These are phyloP conservation scores for Cryptosporidium baileyi DNA, from an alignment of 169 alveolate species.

Conservation along the genomic window DNA sequence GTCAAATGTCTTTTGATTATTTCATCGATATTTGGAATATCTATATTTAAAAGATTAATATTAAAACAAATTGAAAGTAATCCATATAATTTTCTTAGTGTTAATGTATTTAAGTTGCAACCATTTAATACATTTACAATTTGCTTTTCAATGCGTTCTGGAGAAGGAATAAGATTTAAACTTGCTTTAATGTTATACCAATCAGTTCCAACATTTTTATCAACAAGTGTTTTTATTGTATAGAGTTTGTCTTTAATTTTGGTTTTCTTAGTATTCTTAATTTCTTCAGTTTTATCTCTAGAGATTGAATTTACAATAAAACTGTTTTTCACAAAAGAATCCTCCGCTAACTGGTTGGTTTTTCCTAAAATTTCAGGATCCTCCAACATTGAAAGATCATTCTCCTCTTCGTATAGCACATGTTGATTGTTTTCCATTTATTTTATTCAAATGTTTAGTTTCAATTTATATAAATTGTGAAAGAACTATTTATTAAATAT, in stretches of 20 bases:
- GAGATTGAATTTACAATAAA: background rate
- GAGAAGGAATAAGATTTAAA: conserved; percentile 24
- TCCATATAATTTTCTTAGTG: conserved; percentile 44
- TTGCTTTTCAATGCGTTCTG: conserved; percentile 6
- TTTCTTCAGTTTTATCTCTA: conserved; percentile 6
- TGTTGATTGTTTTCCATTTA: too few relatives aligned
- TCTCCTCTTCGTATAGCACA: too few relatives aligned
- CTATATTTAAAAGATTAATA: background rate
- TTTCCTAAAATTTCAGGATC: too few relatives aligned
- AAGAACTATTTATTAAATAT: too few relatives aligned
- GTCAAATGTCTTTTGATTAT: background rate
- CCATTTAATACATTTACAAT: conserved; percentile 5
- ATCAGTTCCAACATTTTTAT: conserved; percentile 11
- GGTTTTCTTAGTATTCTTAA: background rate
- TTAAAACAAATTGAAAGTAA: conserved; percentile 37
- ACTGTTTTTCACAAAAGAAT: background rate
- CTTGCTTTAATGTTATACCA: background rate
- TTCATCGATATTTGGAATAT: conserved; percentile 13
- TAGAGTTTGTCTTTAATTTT: conserved; percentile 17
- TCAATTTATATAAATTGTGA: too few relatives aligned
- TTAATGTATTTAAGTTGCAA: conserved; percentile 29
- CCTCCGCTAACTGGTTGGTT: background rate
- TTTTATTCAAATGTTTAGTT: too few relatives aligned
- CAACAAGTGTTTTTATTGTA: conserved; percentile 43
- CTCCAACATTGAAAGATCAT: too few relatives aligned